Evolutionary conservation across 768 basidiomycete genomes (phyloP), one percentile per base, ranked within the genome.

Genomic region (Amanita fuliginea): DNA sequence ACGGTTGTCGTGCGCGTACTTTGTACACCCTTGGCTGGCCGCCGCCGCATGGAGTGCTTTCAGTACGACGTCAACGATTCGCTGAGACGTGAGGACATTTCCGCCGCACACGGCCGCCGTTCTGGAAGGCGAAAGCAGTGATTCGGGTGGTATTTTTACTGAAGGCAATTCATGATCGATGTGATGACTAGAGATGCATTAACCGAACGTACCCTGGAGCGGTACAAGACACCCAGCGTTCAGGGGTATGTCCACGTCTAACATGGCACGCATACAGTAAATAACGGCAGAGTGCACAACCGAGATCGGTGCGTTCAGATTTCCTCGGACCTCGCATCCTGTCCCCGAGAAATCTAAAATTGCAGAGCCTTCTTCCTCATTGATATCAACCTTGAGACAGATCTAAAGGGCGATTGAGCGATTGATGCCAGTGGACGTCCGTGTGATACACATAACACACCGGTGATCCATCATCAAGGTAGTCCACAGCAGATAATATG

Each of bases 141-240:
- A 86, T 49, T 80, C 81, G n/a, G 71, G 62, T 0, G 94, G 93
- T 33, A 95, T 85, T 54, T 73, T 79, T 54, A 97, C 87, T 83
- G 19, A 36, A 16, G 26, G 14, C 26, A 43, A 11, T 8, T 47
- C 19, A 5, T 6, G 40, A 47, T 34, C 49, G 32, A 47, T 26
- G 8, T 28, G 11, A 16, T 22, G 19, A 14, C 46, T 19, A 56
- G 16, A 47, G 14, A 24, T 40, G 40, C 40, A 32, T 22, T 40
- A 19, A 44, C 33, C 30, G 22, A 37, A 67, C 75, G 46, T 55
- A 88, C 88, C 80, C 19, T 83, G 77, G 33, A 93, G 69, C 0
- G 92, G 92, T 6, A 91, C 86, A 7, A 97, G 74, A 60, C 93
- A 96, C 1, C 94, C 94, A 19, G 91, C 89, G 62, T 97, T 97